Base-by-base conservation (phyloP, 768 basidiomycete genomes). In the Mrakia frigida region DNA sequence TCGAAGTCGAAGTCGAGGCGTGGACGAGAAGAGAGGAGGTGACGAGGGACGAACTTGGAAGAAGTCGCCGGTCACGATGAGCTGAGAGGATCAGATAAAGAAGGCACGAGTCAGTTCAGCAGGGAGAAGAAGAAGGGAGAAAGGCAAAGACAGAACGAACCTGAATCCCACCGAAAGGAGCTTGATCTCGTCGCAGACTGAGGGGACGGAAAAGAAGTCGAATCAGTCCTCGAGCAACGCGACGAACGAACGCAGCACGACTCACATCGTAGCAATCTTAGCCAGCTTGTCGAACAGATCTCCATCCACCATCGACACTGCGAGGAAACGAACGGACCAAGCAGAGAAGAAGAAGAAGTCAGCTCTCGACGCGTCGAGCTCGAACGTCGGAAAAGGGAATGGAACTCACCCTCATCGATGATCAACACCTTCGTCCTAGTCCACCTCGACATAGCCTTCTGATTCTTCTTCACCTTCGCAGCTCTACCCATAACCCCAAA, bases 301-400 rank as follows among this genome's bases (percentile, higher is more conserved):
- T 0, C 92, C 94, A 73, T 98, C 96, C 13, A 99, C 87, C 97
- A 99, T 99, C 1, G 97, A 98, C 16, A 99, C 96, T 99, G 46
- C 46, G 39, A 76, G 11, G 14, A n/a, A 18, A 13, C 53, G 67
- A 39, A 33, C 5, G 25, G 21, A 25, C 31, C 25, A n/a, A n/a
- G n/a, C n/a, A 53, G 31, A 18, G 70, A 35, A 9, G 61, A 9
- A 37, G 56, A 9, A 33, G 9, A 72, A 46, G 46, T 23, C 18
- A 16, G 70, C 52, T 25, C n/a, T n/a, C 10, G n/a, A 11, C 31
- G 39, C 33, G 10, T 35, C 18, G n/a, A 43, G 25, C 3, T 70
- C 41, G 65, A 33, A 14, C 37, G 13, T 7, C 3, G 31, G 0
- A 59, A 18, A 14, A 6, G 46, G 5, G 23, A 46, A 25, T 31